Evolutionary conservation across 1,139 yeast genomes (phyloP).

Genomic region (Diutina sp.): DNA sequence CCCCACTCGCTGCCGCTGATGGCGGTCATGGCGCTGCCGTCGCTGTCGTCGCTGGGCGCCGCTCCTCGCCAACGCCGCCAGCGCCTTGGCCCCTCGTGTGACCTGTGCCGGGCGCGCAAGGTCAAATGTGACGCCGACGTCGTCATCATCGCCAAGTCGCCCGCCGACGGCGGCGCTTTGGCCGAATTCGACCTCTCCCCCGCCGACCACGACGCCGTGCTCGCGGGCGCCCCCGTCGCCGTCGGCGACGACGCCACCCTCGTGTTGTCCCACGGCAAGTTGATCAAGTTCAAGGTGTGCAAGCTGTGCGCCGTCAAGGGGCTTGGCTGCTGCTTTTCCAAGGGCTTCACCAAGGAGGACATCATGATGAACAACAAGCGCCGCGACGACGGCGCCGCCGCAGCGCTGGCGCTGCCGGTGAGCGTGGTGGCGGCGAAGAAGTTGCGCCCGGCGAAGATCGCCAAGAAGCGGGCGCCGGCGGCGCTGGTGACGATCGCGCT

Average conservation of each 20-base stretch:
- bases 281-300: slow-evolving; percentile 37
- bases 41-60: neutral
- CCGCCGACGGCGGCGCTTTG: neutral
- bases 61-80: slow-evolving; percentile 31
- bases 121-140: slow-evolving; percentile 68
- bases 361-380: slow-evolving; percentile 12
- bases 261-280: slow-evolving; percentile 18
- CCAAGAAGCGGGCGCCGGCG: slow-evolving; percentile 3
- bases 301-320: slow-evolving; percentile 33
- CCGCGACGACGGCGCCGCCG: neutral
- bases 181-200: neutral
- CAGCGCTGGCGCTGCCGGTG: neutral
- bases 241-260: slow-evolving; percentile 7
- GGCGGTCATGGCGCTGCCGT: neutral
- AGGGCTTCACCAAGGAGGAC: slow-evolving; percentile 50
- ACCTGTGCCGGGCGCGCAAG: slow-evolving; percentile 56
- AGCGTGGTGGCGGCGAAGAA: slow-evolving; percentile 1
- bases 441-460: slow-evolving; percentile 3
- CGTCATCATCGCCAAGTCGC: slow-evolving; percentile 3
- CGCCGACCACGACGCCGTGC: neutral
- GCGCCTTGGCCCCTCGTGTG: slow-evolving; percentile 67
- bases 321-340: slow-evolving; percentile 36
- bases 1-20: neutral
- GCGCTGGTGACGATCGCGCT: slow-evolving; percentile 3
- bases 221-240: slow-evolving; percentile 6